Percentiles rank a stretch among this genome's conserved stretches.
Evolutionary conservation across 2,329 filamentous ascomycete species (phyloP).

Genomic region (Camillea tinctor): DNA sequence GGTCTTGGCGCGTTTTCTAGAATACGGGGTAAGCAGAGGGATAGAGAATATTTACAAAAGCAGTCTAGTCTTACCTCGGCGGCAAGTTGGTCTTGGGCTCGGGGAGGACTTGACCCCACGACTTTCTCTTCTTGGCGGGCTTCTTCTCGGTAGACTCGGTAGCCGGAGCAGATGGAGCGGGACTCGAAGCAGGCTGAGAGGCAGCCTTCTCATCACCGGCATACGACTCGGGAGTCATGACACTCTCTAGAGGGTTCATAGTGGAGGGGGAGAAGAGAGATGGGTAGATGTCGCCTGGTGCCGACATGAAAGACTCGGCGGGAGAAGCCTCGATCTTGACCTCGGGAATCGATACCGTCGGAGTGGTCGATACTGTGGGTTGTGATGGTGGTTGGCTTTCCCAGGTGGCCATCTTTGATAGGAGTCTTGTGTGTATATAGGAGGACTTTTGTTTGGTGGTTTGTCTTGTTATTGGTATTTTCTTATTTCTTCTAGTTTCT

Average conservation of each 20-base stretch:
- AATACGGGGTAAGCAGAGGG: slow-evolving; percentile 8
- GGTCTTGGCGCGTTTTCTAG: slow-evolving; percentile 93
- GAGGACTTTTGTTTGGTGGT: slow-evolving; percentile 13
- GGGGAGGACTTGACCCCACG: slow-evolving; percentile 95
- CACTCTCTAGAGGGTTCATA: slow-evolving; percentile 44
- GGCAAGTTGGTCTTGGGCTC: slow-evolving; percentile 96
- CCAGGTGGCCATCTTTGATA: slow-evolving; percentile 40
- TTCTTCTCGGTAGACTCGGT: slow-evolving; percentile 55
- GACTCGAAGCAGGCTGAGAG: slow-evolving; percentile 15
- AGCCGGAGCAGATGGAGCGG: slow-evolving; percentile 20
- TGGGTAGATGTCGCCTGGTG: slow-evolving; percentile 47
- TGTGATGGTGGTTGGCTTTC: slow-evolving; percentile 30
- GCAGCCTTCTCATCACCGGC: slow-evolving; percentile 24
- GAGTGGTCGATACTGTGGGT: slow-evolving; percentile 32
- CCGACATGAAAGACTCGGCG: slow-evolving; percentile 53
- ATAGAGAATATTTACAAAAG: slow-evolving; percentile 2
- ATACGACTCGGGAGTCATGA: slow-evolving; percentile 48
- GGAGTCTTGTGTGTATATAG: slow-evolving; percentile 8
- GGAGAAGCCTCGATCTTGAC: slow-evolving; percentile 55
- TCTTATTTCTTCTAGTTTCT: too few relatives aligned
- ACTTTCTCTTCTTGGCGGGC: slow-evolving; percentile 89
- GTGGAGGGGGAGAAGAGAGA: slow-evolving; percentile 47
- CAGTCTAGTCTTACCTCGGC: slow-evolving; percentile 64
- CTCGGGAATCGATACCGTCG: slow-evolving; percentile 38
- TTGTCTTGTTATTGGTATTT: too few relatives aligned